A percentile compares a stretch with the other conserved stretches of the same genome.
These are phyloP conservation scores for Pseudopyricularia javanii DNA, from an alignment of 2,329 filamentous ascomycete species.

Conservation along the genomic window DNA sequence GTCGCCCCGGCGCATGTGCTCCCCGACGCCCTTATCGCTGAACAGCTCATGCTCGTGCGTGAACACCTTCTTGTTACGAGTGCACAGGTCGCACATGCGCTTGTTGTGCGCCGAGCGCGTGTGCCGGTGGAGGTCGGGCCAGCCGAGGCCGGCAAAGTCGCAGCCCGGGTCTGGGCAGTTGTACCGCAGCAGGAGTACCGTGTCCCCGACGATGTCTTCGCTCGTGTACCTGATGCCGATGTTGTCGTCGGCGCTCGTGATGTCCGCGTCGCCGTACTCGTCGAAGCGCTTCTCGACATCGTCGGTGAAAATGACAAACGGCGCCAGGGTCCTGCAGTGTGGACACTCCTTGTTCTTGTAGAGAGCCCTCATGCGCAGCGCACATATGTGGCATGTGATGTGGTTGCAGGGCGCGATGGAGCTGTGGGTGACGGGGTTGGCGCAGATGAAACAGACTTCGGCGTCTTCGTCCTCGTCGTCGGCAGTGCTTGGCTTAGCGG, in stretches of 20 bases:
- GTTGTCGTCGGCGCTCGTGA: constrained; percentile 68
- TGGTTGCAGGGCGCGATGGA: constrained; percentile 92
- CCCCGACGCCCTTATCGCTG: constrained; percentile 64
- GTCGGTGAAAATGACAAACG: constrained; percentile 87
- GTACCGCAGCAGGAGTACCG: constrained; percentile 74
- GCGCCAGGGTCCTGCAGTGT: constrained; percentile 75
- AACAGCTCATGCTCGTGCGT: constrained; percentile 96
- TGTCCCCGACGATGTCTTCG: constrained; percentile 82
- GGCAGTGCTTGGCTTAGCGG: constrained; percentile 3
- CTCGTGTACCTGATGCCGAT: constrained; percentile 88
- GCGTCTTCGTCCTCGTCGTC: constrained; percentile 39
- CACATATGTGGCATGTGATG: constrained; percentile 91
- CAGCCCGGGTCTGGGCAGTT: constrained; percentile 82
- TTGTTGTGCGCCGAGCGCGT: constrained; percentile 74
- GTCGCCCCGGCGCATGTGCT: constrained; percentile 83
- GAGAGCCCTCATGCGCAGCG: constrained; percentile 76
- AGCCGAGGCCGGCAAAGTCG: constrained; percentile 65
- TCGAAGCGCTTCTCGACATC: constrained; percentile 70
- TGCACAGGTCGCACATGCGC: constrained; percentile 82
- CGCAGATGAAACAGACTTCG: constrained; percentile 96
- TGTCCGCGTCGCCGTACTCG: constrained; percentile 64
- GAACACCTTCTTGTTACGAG: constrained; percentile 93
- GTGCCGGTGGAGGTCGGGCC: constrained; percentile 53
- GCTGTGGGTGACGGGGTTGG: constrained; percentile 76
- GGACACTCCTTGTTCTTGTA: constrained; percentile 96